phyloP scores from a whole-genome alignment of 805 yeast genomes.

The Torulaspora franciscae region DNA sequence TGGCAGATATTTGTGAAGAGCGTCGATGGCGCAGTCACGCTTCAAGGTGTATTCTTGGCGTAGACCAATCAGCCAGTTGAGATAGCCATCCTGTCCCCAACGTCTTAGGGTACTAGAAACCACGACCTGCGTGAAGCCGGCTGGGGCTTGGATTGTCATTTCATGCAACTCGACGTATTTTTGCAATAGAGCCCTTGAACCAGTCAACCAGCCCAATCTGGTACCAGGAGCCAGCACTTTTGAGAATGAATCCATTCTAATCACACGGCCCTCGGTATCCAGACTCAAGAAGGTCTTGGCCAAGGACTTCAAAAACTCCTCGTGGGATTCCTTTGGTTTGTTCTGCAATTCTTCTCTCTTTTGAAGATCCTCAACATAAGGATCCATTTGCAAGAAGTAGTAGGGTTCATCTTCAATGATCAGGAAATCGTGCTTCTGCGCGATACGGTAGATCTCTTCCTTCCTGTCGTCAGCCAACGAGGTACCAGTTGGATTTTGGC shows the following conservation, averaged over 20 bases:
- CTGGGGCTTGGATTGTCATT: conserved; percentile 71
- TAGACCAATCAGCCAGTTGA: conserved; percentile 84
- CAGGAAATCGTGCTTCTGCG: conserved; percentile 79
- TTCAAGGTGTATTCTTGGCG: conserved; percentile 79
- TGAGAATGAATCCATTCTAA: conserved; percentile 85
- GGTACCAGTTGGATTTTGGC: conserved; percentile 97
- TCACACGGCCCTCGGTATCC: conserved; percentile 84
- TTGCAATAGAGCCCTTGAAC: conserved; percentile 58
- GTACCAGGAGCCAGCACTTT: conserved; percentile 89
- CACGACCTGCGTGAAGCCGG: conserved; percentile 74
- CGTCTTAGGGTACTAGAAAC: conserved; percentile 65
- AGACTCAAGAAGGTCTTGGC: conserved; percentile 70
- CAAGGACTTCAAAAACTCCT: conserved; percentile 60
- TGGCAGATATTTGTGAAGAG: conserved; percentile 54
- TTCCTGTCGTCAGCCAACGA: conserved; percentile 76
- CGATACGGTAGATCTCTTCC: conserved; percentile 64
- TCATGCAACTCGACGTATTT: conserved; percentile 70
- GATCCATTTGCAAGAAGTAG: conserved; percentile 91
- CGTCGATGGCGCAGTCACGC: conserved; percentile 81
- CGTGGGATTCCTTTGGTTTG: conserved; percentile 42
- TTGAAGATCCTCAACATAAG: conserved; percentile 48
- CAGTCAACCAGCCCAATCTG: conserved; percentile 86
- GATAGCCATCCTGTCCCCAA: conserved; percentile 88
- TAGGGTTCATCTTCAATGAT: conserved; percentile 96
- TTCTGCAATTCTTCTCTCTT: conserved; percentile 27